Conservation (phyloP, 768 basidiomycete genomes). For the Psilocybe tampanensis region DNA sequence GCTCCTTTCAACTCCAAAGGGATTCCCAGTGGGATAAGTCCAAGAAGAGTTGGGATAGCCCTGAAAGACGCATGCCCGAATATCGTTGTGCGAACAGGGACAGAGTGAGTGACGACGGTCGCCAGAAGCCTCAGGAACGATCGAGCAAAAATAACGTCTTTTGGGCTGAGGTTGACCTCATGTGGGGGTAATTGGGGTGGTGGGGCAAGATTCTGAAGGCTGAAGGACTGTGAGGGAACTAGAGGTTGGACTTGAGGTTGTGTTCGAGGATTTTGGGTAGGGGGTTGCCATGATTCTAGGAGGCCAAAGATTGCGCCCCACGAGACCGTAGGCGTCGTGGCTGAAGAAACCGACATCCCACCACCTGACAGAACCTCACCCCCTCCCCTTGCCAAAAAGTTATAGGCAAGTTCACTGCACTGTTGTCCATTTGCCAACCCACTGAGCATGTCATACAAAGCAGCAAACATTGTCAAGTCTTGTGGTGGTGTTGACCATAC, state of each 20-base stretch:
- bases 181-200: conserved; percentile 44
- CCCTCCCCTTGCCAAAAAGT: conserved; percentile 82
- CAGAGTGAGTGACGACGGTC: conserved; percentile 73
- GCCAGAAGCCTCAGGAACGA: conserved; percentile 81
- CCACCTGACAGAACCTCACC: conserved; percentile 69
- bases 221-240: conserved; percentile 27
- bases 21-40: conserved; percentile 77
- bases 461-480: conserved; percentile 73
- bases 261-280: conserved; percentile 47
- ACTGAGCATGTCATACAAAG: conserved; percentile 86
- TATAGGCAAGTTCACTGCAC: conserved; percentile 86
- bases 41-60: conserved; percentile 78
- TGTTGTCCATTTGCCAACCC: conserved; percentile 84
- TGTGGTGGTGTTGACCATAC: conserved; percentile 81
- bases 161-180: conserved; percentile 57
- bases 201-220: conserved; percentile 34
- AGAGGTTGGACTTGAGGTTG: conserved; percentile 47
- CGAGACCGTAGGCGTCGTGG: conserved; percentile 61
- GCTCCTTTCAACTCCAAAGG: conserved; percentile 91
- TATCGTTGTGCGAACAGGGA: conserved; percentile 78
- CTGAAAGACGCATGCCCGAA: conserved; percentile 78
- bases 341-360: conserved; percentile 51
- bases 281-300: conserved; percentile 73
- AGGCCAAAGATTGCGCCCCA: conserved; percentile 79
- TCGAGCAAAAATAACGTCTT: conserved; percentile 78